Conservation (phyloP, 1,284 basidiomycete genomes). For the Leucocoprinus gongylophorus region DNA sequence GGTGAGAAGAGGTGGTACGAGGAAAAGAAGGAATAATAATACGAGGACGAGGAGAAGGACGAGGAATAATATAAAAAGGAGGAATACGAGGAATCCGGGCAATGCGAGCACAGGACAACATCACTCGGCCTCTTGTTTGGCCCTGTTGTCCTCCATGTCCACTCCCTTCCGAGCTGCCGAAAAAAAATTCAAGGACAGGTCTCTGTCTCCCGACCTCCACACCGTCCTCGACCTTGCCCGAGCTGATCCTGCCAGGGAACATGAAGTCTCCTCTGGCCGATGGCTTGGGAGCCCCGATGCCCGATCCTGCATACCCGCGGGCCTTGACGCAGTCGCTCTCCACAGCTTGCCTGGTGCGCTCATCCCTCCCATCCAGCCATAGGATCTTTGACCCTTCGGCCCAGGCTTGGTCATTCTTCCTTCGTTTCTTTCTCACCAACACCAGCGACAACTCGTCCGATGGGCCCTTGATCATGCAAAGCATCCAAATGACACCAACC, state of each 20-base stretch:
- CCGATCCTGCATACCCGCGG: conserved; percentile 30
- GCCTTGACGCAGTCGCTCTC: conserved; percentile 38
- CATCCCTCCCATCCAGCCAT: conserved; percentile 23
- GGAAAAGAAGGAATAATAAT: background rate
- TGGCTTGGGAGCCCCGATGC: conserved; percentile 43
- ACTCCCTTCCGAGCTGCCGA: conserved; percentile 68
- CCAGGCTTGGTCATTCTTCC: conserved; percentile 80
- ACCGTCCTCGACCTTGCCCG: conserved; percentile 58
- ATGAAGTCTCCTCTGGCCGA: conserved; percentile 36
- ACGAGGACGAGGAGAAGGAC: too few species aligned
- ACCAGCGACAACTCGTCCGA: conserved; percentile 60
- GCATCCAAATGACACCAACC: conserved; percentile 78
- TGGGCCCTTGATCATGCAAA: conserved; percentile 76
- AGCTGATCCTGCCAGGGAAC: conserved; percentile 32
- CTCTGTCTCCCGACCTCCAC: conserved; percentile 67
- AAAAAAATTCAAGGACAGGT: conserved; percentile 69
- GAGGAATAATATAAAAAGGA: too few species aligned
- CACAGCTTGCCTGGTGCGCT: conserved; percentile 51
- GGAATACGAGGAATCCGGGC: too few species aligned
- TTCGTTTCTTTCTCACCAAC: conserved; percentile 49
- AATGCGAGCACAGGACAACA: too few species aligned
- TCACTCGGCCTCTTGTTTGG: conserved; percentile 20
- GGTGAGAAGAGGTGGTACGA: background rate
- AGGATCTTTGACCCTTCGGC: background rate
- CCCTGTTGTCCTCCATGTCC: conserved; percentile 26